Percentiles rank a stretch among this genome's conserved stretches.
Evolutionary conservation across 768 basidiomycete genomes (phyloP).

Genomic region (Suillus occidentalis): DNA sequence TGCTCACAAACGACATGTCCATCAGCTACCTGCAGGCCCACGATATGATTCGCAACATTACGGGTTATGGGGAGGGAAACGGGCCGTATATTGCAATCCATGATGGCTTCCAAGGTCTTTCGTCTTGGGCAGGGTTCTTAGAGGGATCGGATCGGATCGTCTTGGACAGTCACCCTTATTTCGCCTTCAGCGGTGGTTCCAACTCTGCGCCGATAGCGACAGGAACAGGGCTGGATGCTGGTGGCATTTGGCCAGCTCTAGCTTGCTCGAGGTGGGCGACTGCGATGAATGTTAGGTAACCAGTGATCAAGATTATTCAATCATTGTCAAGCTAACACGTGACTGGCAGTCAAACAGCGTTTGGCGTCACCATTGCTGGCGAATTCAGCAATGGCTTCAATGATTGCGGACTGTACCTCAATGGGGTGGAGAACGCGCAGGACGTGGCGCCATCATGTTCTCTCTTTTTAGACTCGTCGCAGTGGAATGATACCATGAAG

Average conservation of each 20-base stretch:
- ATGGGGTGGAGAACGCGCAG: constrained; percentile 29
- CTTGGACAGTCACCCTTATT: constrained; percentile 70
- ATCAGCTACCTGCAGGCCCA: constrained; percentile 57
- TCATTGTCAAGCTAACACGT: constrained; percentile 3
- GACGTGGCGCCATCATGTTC: constrained; percentile 36
- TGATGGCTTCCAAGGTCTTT: constrained; percentile 55
- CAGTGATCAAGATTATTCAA: not conserved
- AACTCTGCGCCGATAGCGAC: constrained; percentile 35
- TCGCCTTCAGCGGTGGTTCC: constrained; percentile 52
- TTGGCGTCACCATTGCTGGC: constrained; percentile 73
- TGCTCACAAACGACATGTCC: not conserved
- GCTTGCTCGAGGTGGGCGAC: constrained; percentile 64
- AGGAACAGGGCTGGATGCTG: constrained; percentile 31
- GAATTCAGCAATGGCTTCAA: constrained; percentile 75
- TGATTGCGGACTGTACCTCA: constrained; percentile 58
- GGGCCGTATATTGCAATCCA: constrained; percentile 61
- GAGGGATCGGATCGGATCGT: constrained; percentile 60
- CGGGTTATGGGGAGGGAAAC: constrained; percentile 65
- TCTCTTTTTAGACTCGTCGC: constrained; percentile 48
- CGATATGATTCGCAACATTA: constrained; percentile 67
- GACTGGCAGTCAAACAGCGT: constrained; percentile 42
- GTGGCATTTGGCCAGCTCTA: constrained; percentile 46
- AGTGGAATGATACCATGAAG: constrained; percentile 54
- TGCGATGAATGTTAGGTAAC: constrained; percentile 45
- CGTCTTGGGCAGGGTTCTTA: constrained; percentile 49